Evolutionary conservation across 73 alveolate genomes (phyloP), one percentile per base, ranked within the genome.

Genomic region (Effrenium voratum): DNA sequence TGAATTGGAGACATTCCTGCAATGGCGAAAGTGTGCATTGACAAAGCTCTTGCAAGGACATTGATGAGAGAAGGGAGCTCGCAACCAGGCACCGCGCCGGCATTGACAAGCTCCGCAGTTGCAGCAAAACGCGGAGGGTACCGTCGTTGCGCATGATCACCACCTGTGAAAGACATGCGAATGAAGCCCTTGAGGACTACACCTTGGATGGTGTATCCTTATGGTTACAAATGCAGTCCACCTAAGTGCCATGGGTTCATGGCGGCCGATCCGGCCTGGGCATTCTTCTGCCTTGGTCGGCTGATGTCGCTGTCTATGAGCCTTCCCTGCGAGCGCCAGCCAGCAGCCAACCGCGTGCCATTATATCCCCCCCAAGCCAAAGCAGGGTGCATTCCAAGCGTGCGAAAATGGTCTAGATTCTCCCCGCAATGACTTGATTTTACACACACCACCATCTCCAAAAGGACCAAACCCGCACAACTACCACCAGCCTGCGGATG

Each of bases 81-180:
- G n/a, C n/a, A n/a, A n/a, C n/a, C n/a, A 44, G 15, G 30, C 84
- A 59, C 8, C 68, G 66, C 26, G 5, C 82, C 52, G 75, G 96
- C 96, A 88, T 88, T 0, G 85, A 55, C 81, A 77, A 68, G 96
- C 85, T 66, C 30, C 96, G 85, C 44, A 88, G 41, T 73, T 88
- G 96, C 75, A 88, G 86, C 96, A 88, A 26, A 24, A 66, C 96
- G n/a, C 45, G 85, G 55, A 88, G 40, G 41, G 12, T 43, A 10
- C 96, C 96, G 50, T 45, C 82, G 45, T 86, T 50, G 38, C 68
- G 96, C 72, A 73, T 34, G 52, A 88, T 73, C 70, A 88, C 34
- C 10, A 88, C 96, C 75, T 41, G 46, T 26, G 5, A 70, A 32
- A 34, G 45, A 12, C 40, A 12, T 75, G 34, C 19, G 40, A 32